Base-by-base conservation (phyloP, 177 flowering plant genomes). In the Vitis hybrid region DNA sequence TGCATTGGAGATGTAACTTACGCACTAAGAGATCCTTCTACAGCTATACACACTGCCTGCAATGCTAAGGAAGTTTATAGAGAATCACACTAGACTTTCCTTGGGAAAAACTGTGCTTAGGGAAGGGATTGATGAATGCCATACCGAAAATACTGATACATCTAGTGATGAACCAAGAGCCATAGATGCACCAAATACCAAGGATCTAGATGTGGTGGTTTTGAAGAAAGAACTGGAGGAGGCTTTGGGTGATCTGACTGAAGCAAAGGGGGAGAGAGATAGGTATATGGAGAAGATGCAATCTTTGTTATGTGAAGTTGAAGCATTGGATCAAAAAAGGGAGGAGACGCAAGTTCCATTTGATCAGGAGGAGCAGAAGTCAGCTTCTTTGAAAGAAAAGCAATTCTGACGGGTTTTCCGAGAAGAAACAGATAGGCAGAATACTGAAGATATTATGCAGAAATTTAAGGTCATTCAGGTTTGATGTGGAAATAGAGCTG, bases 361-460 rank as follows among this genome's bases (percentile, higher is more conserved):
- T 63, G 80, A 18, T 74, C 93, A 83, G 68, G 99, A 94, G 80
- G 99, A 93, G 80, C 95, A 92, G 78, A 96, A 89, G 78, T 82
- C 91, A 63, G 83, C 86, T 64, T 83, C 96, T 75, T 68, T 83
- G 3, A 83, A 97, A 78, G 99, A 96, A 79, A 96, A 94, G 80
- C 23, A 21, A 21, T 21, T 21, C 23, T 21, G 23, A 21, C 2
- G 0, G 0, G 23, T 21, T 21, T 21, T 21, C 23, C 23, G 1
- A 21, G 23, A 21, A 21, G 23, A 21, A 21, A 21, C 23, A 21
- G 23, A 21, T 21, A 1, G 23, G 23, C 23, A 21, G 0, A 21
- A 21, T 21, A 21, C 23, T 21, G 23, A 21, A 21, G 23, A 21
- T 21, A 21, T 21, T 21, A 21, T 21, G 23, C 23, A 21, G 23